Base-by-base conservation (phyloP, 768 basidiomycete species). In the Leccinum variicolor region DNA sequence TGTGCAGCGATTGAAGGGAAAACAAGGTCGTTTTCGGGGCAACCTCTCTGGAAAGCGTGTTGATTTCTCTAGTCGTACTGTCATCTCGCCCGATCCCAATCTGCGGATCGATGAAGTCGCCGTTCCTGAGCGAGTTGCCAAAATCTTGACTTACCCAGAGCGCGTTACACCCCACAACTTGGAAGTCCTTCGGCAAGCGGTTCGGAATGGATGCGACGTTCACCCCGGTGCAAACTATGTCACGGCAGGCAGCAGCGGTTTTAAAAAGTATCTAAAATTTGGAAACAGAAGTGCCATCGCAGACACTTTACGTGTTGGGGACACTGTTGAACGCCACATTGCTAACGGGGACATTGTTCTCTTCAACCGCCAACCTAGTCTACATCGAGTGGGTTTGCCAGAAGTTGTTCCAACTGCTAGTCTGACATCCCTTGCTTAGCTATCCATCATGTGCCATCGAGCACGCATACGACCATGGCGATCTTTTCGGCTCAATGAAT, bases 51-150 rank as follows among this genome's bases (percentile, higher is more conserved):
- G 97, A 61, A 99, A 99, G 74, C 94, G 97, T 72, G 97, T 99
- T 62, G 97, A 99, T 71, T 98, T 98, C 70, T 98, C 95, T 0
- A 96, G 87, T 6, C 90, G 97, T 65, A 99, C 97, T 7, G 97
- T 99, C 72, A 99, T 99, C 68, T 96, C 94, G 2, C 97, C 97
- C 1, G 97, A 99, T 73, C 97, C 97, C n/a, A 99, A 98, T 69
- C 76, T 99, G 62, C 87, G 93, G 52, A 97, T 99, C 67, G 97
- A 99, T 71, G 96, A 99, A 76, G 94, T 99, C 10, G 97, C 97
- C 17, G 90, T 99, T 1, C 97, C 97, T 0, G 90, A 96, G 71
- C 88, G 93, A 46, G 92, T 99, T 11, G 92, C 96, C 10, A 92
- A 94, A 74, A 84, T 97, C 52, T 74, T 99, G 60, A 99, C 97